phyloP scores from a whole-genome alignment of 495 filamentous ascomycete genomes.

The Podospora bellae-mahoneyi region DNA sequence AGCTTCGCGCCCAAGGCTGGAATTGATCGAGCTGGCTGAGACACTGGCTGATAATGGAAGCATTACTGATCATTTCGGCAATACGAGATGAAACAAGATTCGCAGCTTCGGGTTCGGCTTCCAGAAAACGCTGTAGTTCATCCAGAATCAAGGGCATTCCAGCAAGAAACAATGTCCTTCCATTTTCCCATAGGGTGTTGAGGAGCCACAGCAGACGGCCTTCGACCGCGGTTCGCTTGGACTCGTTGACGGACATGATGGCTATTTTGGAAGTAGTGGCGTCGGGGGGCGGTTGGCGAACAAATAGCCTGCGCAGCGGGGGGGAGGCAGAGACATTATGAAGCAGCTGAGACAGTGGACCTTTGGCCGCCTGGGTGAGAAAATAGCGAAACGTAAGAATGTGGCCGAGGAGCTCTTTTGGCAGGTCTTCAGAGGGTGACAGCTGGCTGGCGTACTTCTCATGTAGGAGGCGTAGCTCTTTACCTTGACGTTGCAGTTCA shows the following conservation, averaged over 20 bases:
- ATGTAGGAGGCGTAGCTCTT: conserved; percentile 5
- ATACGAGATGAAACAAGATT: conserved; percentile 41
- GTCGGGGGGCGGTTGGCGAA: background rate
- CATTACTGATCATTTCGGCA: conserved; percentile 37
- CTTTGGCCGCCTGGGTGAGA: conserved; percentile 7
- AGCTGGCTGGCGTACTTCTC: conserved; percentile 7
- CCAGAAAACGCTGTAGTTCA: conserved; percentile 44
- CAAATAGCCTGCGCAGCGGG: conserved; percentile 35
- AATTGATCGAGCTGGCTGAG: conserved; percentile 43
- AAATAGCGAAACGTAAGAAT: conserved; percentile 18
- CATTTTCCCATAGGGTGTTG: conserved; percentile 26
- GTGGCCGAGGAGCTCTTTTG: conserved; percentile 10
- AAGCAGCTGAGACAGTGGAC: conserved; percentile 22
- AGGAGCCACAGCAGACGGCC: conserved; percentile 38
- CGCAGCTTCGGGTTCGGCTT: conserved; percentile 34
- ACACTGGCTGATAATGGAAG: conserved; percentile 43
- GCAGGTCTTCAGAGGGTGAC: conserved; percentile 17
- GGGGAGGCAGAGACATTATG: conserved; percentile 31
- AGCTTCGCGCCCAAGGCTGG: conserved; percentile 47
- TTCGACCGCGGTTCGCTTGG: conserved; percentile 12
- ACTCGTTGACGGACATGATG: conserved; percentile 13
- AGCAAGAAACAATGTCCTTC: conserved; percentile 27
- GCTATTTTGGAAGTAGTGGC: background rate
- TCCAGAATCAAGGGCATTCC: conserved; percentile 38
- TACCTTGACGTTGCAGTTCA: conserved; percentile 9